Base-by-base conservation (phyloP, 768 basidiomycete species). In the Sporobolomyces roseus region DNA sequence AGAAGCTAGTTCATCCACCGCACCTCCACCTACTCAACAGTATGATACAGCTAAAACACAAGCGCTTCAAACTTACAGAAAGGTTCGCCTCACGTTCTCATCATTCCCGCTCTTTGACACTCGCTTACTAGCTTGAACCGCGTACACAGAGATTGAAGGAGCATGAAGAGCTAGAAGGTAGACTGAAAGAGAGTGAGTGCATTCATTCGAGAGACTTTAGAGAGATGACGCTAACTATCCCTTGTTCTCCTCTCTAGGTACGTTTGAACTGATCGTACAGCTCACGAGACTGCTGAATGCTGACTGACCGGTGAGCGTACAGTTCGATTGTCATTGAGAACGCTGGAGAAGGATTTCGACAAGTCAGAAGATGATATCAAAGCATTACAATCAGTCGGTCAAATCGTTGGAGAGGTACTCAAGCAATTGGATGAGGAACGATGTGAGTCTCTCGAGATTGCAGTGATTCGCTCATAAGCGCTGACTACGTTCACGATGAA, bases 281-380 rank as follows among this genome's bases (percentile, higher is more conserved):
- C 8, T 5, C 9, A 46, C 5, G 21, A 23, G 12, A 27, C 19
- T 48, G 43, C 33, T 38, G 41, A 33, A 25, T 21, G 53, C 14
- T 33, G 30, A 25, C 33, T 17, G 14, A 29, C n/a, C 2, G 3
- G 30, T 12, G 2, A 17, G 35, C 12, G n/a, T 16, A 12, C 72
- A 97, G 93, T 97, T 70, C 86, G 96, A 41, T 88, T 94, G 76
- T 90, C 91, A 16, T 81, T 99, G 73, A 92, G 91, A 77, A 87
- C 90, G 65, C 80, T 97, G 16, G 89, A 93, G 78, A 88, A 88
- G 75, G 88, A 87, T 51, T 98, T 86, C 76, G 90, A 86, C 74
- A 93, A 94, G 83, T 94, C 92, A 0, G 96, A 99, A 80, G 93
- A 99, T 32, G 94, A 99, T 76, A 94, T 99, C 80, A 98, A 97